Evolutionary conservation across 805 yeast genomes (phyloP).

Genomic region (Kuraishia capsulata): DNA sequence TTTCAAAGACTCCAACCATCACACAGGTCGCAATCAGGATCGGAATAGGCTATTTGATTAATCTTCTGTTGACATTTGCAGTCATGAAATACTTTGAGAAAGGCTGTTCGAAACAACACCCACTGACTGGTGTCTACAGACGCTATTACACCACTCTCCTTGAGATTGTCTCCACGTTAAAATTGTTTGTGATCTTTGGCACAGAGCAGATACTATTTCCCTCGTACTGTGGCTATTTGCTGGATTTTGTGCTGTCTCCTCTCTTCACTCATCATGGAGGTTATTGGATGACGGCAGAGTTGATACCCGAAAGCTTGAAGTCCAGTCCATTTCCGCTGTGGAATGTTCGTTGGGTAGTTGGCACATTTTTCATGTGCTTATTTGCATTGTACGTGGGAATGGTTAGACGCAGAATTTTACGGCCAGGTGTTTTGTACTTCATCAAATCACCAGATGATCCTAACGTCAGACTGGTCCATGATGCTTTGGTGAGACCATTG

Average conservation of each 20-base stretch:
- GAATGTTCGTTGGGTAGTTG: conserved; percentile 51
- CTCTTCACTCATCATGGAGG: background rate
- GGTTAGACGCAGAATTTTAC: conserved; percentile 60
- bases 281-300: background rate
- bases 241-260: conserved; percentile 65
- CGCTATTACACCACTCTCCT: conserved; percentile 40
- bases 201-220: conserved; percentile 86
- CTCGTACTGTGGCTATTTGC: conserved; percentile 68
- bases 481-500: conserved; percentile 75
- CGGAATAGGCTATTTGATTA: background rate
- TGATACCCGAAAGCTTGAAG: background rate
- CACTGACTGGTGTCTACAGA: conserved; percentile 43
- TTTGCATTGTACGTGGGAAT: conserved; percentile 83
- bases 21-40: background rate
- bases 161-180: conserved; percentile 52
- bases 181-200: conserved; percentile 66
- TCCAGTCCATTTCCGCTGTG: background rate
- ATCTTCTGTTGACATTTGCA: conserved; percentile 1
- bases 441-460: conserved; percentile 95
- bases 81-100: conserved; percentile 17
- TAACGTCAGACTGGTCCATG: conserved; percentile 75
- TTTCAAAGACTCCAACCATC: background rate
- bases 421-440: conserved; percentile 87
- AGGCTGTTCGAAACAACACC: conserved; percentile 26
- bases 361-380: conserved; percentile 80